Base-by-base conservation (phyloP, 1,284 basidiomycete species). In the Mixia osmundae region DNA sequence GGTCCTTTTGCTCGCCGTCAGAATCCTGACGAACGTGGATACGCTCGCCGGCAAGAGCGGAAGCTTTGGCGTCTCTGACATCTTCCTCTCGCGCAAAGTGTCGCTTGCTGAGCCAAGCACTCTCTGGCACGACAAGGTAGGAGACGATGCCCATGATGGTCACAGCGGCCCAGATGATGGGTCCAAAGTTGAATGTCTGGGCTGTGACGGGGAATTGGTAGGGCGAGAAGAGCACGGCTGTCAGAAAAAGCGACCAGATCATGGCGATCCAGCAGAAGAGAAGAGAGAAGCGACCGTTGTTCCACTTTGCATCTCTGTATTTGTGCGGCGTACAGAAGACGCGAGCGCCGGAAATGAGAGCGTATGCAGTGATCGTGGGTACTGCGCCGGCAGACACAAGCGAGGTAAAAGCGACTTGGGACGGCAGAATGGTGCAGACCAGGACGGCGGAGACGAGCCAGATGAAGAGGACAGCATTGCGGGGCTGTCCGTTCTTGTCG, bases 391-490 rank as follows among this genome's bases (percentile, higher is more conserved):
- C 79, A 7, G 76, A 79, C 28, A 80, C 67, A 39, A 83, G 62
- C 12, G 76, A 79, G 2, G 71, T 77, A 60, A 83, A 85, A 1
- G 79, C 79, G 25, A 80, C 79, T 46, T 72, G 68, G 46, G 75
- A 78, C 1, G 78, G 76, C 20, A 83, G 60, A 48, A 83, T 82
- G 3, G 75, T 74, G 60, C 76, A 80, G 16, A 83, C 61, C 10
- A 83, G 48, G 20, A 58, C 36, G 0, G 73, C 72, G 0, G 79
- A 76, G 51, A 48, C 35, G 30, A 44, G 12, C 10, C 49, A 43
- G 36, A 47, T 47, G 32, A 48, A 50, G 22, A 47, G 30, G 27
- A 48, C 41, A 4, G 46, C 47, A 33, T 80, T 72, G 40, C 62
- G 66, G 0, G 79, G 79, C 47, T 80, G 74, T 3, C 75, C 72